phyloP scores from a whole-genome alignment of 371 early-diverging fungal species.

The Apophysomyces ossiformis region DNA sequence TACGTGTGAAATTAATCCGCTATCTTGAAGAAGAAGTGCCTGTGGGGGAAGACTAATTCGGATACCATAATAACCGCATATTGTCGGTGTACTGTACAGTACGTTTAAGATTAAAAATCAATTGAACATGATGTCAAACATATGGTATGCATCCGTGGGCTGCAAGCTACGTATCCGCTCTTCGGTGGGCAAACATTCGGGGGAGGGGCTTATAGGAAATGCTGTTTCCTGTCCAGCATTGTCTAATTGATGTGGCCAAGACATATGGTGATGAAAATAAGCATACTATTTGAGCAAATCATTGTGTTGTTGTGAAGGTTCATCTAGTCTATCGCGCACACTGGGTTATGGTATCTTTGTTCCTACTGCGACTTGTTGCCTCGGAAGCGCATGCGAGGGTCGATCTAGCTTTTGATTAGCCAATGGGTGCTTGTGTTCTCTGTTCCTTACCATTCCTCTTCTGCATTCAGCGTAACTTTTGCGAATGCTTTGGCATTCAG shows the following conservation, averaged over 20 bases:
- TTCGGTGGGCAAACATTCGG: too few species aligned
- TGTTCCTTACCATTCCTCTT: conserved; percentile 64
- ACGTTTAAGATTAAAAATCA: too few species aligned
- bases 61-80: not conserved
- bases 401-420: conserved; percentile 33
- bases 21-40: conserved; percentile 96
- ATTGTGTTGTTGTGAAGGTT: too few species aligned
- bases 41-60: conserved; percentile 83
- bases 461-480: conserved; percentile 74
- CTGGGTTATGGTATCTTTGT: conserved; percentile 23
- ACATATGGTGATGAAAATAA: too few species aligned
- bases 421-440: not conserved
- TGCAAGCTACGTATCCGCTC: too few species aligned
- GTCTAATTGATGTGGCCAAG: too few species aligned
- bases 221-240: too few species aligned
- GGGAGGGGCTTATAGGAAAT: too few species aligned
- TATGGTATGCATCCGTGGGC: too few species aligned
- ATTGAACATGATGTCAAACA: too few species aligned
- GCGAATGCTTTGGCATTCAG: conserved; percentile 66
- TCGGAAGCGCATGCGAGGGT: conserved; percentile 56
- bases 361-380: conserved; percentile 53
- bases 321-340: not conserved
- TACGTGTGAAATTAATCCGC: conserved; percentile 85
- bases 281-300: too few species aligned
- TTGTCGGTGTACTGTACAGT: not conserved